A percentile compares a stretch with the other conserved stretches of the same genome.
phyloP scores from a whole-genome alignment of 2,329 filamentous ascomycete species.

The Cordyceps javanica region DNA sequence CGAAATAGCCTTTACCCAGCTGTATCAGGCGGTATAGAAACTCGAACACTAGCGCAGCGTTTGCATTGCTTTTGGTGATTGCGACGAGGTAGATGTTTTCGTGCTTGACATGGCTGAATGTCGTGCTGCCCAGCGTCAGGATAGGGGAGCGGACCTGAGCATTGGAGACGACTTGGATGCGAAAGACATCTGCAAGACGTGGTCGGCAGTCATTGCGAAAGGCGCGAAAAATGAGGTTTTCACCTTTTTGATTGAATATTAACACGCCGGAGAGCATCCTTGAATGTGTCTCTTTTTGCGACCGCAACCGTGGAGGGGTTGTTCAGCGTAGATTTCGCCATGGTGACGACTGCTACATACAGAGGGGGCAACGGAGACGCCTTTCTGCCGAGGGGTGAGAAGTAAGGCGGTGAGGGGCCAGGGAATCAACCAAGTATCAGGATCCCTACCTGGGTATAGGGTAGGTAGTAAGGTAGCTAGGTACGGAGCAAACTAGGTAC shows the following conservation, averaged over 20 bases:
- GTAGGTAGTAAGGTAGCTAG: too few species aligned
- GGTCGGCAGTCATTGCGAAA: conserved; percentile 98
- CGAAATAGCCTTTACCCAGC: conserved; percentile 93
- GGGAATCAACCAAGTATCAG: too few species aligned
- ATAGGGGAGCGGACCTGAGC: conserved; percentile 96
- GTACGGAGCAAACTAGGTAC: too few species aligned
- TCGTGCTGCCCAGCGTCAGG: conserved; percentile 92
- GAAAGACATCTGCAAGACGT: conserved; percentile 95
- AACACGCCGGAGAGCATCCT: conserved; percentile 98
- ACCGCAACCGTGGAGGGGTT: background rate
- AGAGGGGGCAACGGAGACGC: background rate
- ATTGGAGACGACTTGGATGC: conserved; percentile 98
- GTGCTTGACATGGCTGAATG: conserved; percentile 98
- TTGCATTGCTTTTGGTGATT: conserved; percentile 98
- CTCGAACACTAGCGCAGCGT: conserved; percentile 95
- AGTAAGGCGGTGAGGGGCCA: conserved; percentile 1
- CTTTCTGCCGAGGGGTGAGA: conserved; percentile 6
- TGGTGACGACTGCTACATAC: background rate
- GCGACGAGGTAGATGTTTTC: conserved; percentile 98
- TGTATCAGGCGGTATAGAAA: conserved; percentile 90
- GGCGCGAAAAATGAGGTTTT: conserved; percentile 98
- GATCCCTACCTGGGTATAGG: too few species aligned
- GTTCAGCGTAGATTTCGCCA: background rate
- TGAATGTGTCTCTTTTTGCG: too few species aligned
- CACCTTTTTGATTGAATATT: conserved; percentile 98